Evolutionary conservation across 2,329 filamentous ascomycete species (phyloP).

Genomic region (Sarocladiaceae sp.): DNA sequence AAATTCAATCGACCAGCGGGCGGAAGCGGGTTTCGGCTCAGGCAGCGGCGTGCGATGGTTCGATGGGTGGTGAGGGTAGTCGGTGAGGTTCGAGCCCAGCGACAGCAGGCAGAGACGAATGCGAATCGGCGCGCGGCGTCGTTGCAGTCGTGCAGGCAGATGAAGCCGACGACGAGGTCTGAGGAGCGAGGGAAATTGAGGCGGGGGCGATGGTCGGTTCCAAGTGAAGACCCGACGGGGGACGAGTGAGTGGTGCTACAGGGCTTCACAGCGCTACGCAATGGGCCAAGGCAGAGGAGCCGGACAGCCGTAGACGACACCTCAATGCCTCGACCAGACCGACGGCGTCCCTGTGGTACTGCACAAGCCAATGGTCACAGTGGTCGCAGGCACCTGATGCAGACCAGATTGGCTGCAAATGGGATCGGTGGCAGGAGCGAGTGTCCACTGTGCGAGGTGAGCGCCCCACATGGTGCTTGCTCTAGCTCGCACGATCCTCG

Average conservation of each 20-base stretch:
- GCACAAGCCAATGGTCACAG: not conserved
- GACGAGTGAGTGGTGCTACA: not conserved
- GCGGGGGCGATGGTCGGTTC: constrained; percentile 3
- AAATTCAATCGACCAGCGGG: not conserved
- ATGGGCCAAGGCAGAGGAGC: not conserved
- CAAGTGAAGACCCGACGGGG: not conserved
- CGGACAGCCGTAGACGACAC: not conserved
- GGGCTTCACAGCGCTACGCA: not conserved
- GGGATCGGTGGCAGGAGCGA: not conserved
- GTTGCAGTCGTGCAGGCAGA: not conserved
- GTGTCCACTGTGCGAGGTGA: not conserved
- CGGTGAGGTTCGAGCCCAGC: constrained; percentile 4
- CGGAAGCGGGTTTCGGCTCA: not conserved
- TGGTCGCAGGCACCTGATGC: not conserved
- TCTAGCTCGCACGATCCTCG: not conserved
- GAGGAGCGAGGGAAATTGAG: constrained; percentile 9
- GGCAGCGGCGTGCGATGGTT: not conserved
- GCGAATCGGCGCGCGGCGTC: not conserved
- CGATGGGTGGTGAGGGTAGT: not conserved
- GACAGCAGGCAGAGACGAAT: not conserved
- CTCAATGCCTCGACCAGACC: not conserved
- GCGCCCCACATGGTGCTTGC: not conserved
- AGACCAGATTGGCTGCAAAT: no score
- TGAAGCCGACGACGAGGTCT: constrained; percentile 1
- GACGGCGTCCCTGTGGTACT: not conserved